Base-by-base conservation (phyloP, 768 basidiomycete genomes). In the Rhodotorula diobovata region DNA sequence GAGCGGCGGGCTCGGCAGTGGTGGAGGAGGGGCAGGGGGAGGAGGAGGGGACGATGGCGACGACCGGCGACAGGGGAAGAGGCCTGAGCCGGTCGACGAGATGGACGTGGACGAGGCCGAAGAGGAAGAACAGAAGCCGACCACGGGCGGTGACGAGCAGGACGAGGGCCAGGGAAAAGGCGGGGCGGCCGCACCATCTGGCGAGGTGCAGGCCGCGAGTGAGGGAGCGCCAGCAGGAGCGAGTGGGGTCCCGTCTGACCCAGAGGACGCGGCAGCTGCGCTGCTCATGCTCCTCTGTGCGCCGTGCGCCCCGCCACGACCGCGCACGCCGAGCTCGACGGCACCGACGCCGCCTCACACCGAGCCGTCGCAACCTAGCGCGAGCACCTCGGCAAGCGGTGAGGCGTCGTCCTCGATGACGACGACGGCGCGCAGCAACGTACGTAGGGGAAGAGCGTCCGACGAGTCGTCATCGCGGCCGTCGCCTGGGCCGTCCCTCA, bases 41-140 rank as follows among this genome's bases (percentile, higher is more conserved):
- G 50, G 48, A 11, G 68, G 68, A 15, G 53, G 68, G 0, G 67
- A 63, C n/a, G 59, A 32, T 18, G 30, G 56, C 46, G 35, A 63
- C 23, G 61, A 41, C 14, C 25, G 57, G 37, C 37, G 25, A 25
- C 21, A 5, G 25, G 6, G 21, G 1, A n/a, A 46, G 21, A 25
- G 55, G 9, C 6, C 16, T 3, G 1, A 46, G 4, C 65, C 70
- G 48, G 51, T n/a, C 30, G 70, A 71, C 41, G 53, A 63, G 61
- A 63, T 58, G 61, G 70, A 51, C 12, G 48, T 37, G 10, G 61
- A 34, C 5, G 57, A 21, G 11, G 48, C 32, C 16, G 37, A 41
- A 9, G 57, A 21, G 11, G 48, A 41, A 16, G 37, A 41, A 9
- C 45, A 66, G 8, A 30, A 51, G 37, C 15, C 20, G 15, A 54